Evolutionary conservation across 1,284 basidiomycete species (phyloP).

Genomic region (Trichosporon ovoides): DNA sequence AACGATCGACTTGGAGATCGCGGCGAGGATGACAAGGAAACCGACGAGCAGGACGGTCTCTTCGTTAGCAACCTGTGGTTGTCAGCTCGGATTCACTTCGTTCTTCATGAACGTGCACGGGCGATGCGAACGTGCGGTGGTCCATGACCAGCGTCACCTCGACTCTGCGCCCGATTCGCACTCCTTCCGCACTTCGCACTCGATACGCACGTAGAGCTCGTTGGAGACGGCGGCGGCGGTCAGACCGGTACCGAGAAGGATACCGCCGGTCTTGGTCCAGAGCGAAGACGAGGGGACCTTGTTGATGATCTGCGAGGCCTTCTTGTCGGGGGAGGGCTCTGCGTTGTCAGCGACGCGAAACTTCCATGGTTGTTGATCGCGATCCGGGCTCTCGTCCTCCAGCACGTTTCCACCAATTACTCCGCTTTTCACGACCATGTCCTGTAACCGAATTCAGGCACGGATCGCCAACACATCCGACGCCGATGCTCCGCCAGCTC

Average conservation of each 20-base stretch:
- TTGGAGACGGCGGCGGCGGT: constrained; percentile 91
- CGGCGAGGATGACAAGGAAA: constrained; percentile 78
- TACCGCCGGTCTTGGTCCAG: constrained; percentile 89
- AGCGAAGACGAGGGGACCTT: constrained; percentile 85
- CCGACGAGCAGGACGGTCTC: constrained; percentile 80
- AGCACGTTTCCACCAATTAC: constrained; percentile 1
- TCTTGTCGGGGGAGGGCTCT: constrained; percentile 67
- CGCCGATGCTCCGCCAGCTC: not conserved
- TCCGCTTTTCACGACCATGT: not conserved
- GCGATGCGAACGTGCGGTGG: not conserved
- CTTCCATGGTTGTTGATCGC: not conserved
- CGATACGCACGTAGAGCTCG: constrained; percentile 72
- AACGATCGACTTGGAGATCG: constrained; percentile 71
- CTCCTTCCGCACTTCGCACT: not conserved
- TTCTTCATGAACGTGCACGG: not conserved
- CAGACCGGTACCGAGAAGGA: constrained; percentile 84
- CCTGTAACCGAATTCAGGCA: constrained; percentile 4
- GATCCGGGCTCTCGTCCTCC: not conserved
- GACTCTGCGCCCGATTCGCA: not conserved
- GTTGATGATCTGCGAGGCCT: constrained; percentile 86
- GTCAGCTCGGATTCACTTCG: not conserved
- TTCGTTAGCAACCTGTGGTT: constrained; percentile 70
- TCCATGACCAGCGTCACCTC: not conserved
- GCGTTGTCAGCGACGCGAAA: constrained; percentile 1
- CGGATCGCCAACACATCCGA: constrained; percentile 5